Evolutionary conservation across 129 eudicot genomes (phyloP).

Genomic region (Lactuca saligna): DNA sequence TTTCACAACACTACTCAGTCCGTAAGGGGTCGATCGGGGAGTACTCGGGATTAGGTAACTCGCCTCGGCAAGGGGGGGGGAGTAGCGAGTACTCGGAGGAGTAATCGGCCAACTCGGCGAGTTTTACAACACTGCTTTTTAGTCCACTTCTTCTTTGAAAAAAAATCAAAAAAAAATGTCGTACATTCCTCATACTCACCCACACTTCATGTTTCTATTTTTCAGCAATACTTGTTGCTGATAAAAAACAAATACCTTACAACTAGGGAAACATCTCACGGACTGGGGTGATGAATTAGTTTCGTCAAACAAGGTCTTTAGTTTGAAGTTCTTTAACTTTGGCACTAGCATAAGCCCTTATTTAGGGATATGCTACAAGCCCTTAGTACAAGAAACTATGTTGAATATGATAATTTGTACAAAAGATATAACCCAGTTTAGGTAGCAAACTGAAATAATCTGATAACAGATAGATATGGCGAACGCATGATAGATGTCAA

Average conservation of each 20-base stretch:
- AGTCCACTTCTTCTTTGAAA: too few relatives aligned
- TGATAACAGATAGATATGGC: slow-evolving; percentile 27
- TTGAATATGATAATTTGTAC: not conserved
- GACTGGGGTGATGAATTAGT: slow-evolving; percentile 35
- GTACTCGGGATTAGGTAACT: too few relatives aligned
- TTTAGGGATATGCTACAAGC: slow-evolving; percentile 39
- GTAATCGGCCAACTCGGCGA: too few relatives aligned
- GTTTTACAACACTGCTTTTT: too few relatives aligned
- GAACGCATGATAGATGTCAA: slow-evolving; percentile 31
- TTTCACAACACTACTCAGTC: too few relatives aligned
- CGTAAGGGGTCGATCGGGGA: too few relatives aligned
- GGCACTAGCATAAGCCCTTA: slow-evolving; percentile 29
- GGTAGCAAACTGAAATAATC: slow-evolving; percentile 53
- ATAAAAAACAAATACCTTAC: slow-evolving; percentile 28
- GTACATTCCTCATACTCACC: not conserved
- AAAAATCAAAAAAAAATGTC: slow-evolving; percentile 24
- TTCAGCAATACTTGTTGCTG: slow-evolving; percentile 25
- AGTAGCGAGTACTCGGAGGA: too few relatives aligned
- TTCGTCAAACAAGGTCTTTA: slow-evolving; percentile 37
- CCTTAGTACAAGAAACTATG: not conserved
- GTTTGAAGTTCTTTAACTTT: slow-evolving; percentile 43
- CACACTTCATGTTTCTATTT: not conserved
- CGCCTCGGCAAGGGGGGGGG: too few relatives aligned
- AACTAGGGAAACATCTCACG: slow-evolving; percentile 33
- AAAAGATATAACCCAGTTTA: slow-evolving; percentile 26